A percentile compares a stretch with the other conserved stretches of the same genome.
Evolutionary conservation across 805 yeast species (phyloP).

Genomic region (Kazachstania bromeliacearum): DNA sequence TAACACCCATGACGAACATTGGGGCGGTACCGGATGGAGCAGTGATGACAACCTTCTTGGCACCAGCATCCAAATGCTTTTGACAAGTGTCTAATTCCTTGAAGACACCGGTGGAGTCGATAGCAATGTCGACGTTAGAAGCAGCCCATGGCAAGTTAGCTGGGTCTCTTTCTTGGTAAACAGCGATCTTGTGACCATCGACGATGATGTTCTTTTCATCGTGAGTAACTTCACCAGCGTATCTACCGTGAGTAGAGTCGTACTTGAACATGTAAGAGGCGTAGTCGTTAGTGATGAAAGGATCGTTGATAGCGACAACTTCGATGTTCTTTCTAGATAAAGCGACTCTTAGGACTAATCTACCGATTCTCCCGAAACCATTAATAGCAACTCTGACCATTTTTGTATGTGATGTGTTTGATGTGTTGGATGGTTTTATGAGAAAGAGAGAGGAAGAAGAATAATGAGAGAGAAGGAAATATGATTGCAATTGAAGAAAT

Average conservation of each 20-base stretch:
- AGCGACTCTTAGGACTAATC: constrained; percentile 57
- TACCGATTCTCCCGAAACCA: constrained; percentile 67
- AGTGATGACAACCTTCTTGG: constrained; percentile 62
- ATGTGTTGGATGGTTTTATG: constrained; percentile 5
- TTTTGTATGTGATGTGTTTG: constrained; percentile 12
- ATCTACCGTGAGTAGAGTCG: constrained; percentile 62
- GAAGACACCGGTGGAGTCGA: constrained; percentile 68
- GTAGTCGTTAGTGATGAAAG: constrained; percentile 57
- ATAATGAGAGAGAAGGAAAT: not conserved
- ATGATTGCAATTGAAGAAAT: not conserved
- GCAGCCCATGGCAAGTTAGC: constrained; percentile 60
- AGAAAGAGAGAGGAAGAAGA: not conserved
- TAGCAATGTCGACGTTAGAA: constrained; percentile 49
- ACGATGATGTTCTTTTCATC: constrained; percentile 44
- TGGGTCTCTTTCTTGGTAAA: constrained; percentile 60
- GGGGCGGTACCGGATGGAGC: constrained; percentile 67
- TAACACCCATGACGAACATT: constrained; percentile 65
- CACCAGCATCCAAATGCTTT: constrained; percentile 64
- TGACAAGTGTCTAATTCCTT: constrained; percentile 54
- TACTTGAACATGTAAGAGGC: constrained; percentile 69
- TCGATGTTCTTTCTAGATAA: constrained; percentile 41
- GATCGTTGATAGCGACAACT: constrained; percentile 61
- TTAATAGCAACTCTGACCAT: constrained; percentile 46
- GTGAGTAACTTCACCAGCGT: constrained; percentile 46
- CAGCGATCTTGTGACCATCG: constrained; percentile 41